Base-by-base conservation (phyloP, 2,329 filamentous ascomycete genomes). In the Capronia epimyces region DNA sequence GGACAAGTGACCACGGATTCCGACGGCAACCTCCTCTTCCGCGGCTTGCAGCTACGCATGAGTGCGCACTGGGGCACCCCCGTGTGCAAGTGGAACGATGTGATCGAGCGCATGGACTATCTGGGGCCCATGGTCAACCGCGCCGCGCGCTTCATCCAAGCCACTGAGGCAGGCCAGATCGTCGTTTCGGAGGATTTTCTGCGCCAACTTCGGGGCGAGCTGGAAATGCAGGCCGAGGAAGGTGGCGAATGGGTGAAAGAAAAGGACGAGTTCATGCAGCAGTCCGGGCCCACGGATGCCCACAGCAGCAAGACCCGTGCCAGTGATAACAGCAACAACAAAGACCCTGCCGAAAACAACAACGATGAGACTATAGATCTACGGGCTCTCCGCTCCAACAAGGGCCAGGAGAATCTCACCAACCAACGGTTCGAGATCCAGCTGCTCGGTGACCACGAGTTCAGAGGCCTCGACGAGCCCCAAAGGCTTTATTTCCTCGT, bases 71-170 rank as follows among this genome's bases (percentile, higher is more conserved):
- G 56, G 56, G 58, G 58, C 20, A 43, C 37, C 24, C 56, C 58
- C 2, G 58, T 60, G 22, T 56, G 49, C 16, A 50, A 53, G 8
- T 60, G 56, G 53, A 60, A 60, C 45, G 56, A 58, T 7, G 52
- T 59, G 22, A 60, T 60, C 27, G 43, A 55, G 27, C 51, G 58
- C 15, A 59, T 58, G 58, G 58, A 59, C 25, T 60, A 58, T 21
- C 49, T 60, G 3, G 58, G 58, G 9, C 58, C 56, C 5, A 55
- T 56, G 43, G 56, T 60, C 41, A 60, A 60, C 36, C 58, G 58
- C 1, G 56, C 58, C 25, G 58, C 58, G 9, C 50, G 58, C 7
- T 60, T 58, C 48, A 52, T 60, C 24, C 43, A 58, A 21, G 58
- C 55, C 44, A 58, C 55, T 6, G 56, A 60, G 44, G 56, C 48